Evolutionary conservation across 164 flowering plant species (phyloP), one percentile per base, ranked within the genome.

Genomic region (Platanus orientalis): DNA sequence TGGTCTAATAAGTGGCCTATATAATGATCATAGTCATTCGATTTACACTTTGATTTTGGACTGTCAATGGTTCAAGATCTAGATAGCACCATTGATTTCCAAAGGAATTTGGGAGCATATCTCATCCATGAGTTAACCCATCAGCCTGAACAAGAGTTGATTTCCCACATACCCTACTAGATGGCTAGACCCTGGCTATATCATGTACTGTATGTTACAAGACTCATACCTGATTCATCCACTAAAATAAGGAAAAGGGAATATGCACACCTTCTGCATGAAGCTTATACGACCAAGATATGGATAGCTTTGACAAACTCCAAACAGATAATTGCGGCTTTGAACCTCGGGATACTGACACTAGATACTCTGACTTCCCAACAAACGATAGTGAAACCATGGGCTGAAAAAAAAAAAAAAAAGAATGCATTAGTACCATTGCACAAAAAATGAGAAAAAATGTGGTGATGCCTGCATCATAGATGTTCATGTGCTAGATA

Each of bases 211-310:
- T 9, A 27, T 27, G 7, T 1, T 27, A 53, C 1, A 26, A 14
- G 1, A 53, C 19, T 13, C 42, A 36, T 36, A 1, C 42, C 12
- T 10, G 34, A 60, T 28, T 27, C 32, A 24, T 54, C 16, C 30
- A 30, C 44, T 29, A 10, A 30, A 39, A 32, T 9, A 60, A 58
- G 23, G 34, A 42, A 53, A 32, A 56, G 49, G 49, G 30, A 50
- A 62, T 29, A 20, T 52, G 25, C 81, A 27, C 50, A 94, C 99
- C 99, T 84, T 91, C 94, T 62, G 66, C 69, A 10, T 67, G 76
- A 76, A 94, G 84, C 72, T 65, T 78, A 76, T 89, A 89, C 16
- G 97, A 84, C 99, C 97, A 95, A 9, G 80, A 74, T 59, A 67
- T n/a, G 42, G 89, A 76, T 36, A 88, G 76, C 70, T 74, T 83